Evolutionary conservation across 345 rosid genomes (phyloP), one percentile per base, ranked within the genome.

Genomic region (Triadica sebifera): DNA sequence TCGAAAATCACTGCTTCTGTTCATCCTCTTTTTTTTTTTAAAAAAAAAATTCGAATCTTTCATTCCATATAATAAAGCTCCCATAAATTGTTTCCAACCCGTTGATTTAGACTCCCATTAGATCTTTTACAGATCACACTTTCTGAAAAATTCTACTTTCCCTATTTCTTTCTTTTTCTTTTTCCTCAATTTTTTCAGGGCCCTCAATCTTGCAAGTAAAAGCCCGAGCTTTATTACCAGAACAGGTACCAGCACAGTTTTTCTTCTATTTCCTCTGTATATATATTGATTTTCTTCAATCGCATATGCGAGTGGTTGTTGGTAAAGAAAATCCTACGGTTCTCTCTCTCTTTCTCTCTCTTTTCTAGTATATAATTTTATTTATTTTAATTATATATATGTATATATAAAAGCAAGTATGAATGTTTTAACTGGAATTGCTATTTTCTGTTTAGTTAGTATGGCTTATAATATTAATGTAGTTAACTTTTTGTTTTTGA

Each of bases 11-110:
- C 25, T 12, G 25, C 16, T 17, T 16, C 46, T 49, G 46, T n/a
- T n/a, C 43, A 51, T 55, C 82, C 47, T 65, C 45, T 52, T 38
- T 29, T 29, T 2, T 47, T 75, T 52, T n/a, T n/a, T n/a, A n/a
- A n/a, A n/a, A n/a, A n/a, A n/a, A n/a, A 75, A 70, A 76, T 70
- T 63, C 67, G 43, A 64, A 75, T 67, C 74, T 78, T 80, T 70
- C 38, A 52, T 13, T 57, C 43, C 72, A 38, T 56, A 50, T 53
- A 43, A 6, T n/a, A 47, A 60, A 58, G 19, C 38, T 10, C n/a
- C 59, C 20, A 41, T 10, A 39, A 78, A 39, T 10, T 62, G 4
- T 25, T 45, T 70, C 39, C 46, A 57, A 56, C 70, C 72, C 78
- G 41, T 50, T 50, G 45, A 17, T 19, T 34, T 29, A 2, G 55